Conservation (phyloP, 2,329 filamentous ascomycete species). For the Ascomycota sp. region DNA sequence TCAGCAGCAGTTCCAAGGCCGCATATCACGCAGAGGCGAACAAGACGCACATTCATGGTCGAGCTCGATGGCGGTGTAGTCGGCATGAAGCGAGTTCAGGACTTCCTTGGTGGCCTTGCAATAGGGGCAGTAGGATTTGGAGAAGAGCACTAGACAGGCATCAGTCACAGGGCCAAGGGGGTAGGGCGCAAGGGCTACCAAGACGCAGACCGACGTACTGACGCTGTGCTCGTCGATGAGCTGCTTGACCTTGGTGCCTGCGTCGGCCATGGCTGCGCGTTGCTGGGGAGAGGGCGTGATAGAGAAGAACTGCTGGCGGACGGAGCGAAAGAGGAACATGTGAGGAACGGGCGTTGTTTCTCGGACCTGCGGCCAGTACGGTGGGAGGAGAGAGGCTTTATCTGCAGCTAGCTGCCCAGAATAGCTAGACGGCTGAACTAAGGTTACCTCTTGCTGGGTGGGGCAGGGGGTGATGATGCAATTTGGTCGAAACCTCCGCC, state of each 20-base stretch:
- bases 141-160: constrained; percentile 58
- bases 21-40: neutral
- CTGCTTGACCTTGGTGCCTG: constrained; percentile 61
- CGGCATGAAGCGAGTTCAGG: constrained; percentile 48
- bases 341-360: neutral
- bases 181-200: no score
- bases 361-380: neutral
- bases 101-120: constrained; percentile 62
- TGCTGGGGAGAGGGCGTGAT: constrained; percentile 25
- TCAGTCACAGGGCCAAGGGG: neutral
- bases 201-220: constrained; percentile 27
- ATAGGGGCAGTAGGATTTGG: constrained; percentile 92
- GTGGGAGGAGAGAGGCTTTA: neutral
- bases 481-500: no score
- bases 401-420: no score
- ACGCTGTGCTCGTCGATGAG: constrained; percentile 83
- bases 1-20: neutral
- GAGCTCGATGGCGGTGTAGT: constrained; percentile 60
- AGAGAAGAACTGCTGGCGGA: constrained; percentile 51
- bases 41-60: constrained; percentile 49
- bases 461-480: no score
- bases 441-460: no score
- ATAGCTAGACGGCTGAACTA: no score
- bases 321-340: constrained; percentile 35
- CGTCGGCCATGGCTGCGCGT: constrained; percentile 58